These are phyloP conservation scores for Tricholoma bakamatsutake DNA, from an alignment of 768 basidiomycete species.

Conservation along the genomic window DNA sequence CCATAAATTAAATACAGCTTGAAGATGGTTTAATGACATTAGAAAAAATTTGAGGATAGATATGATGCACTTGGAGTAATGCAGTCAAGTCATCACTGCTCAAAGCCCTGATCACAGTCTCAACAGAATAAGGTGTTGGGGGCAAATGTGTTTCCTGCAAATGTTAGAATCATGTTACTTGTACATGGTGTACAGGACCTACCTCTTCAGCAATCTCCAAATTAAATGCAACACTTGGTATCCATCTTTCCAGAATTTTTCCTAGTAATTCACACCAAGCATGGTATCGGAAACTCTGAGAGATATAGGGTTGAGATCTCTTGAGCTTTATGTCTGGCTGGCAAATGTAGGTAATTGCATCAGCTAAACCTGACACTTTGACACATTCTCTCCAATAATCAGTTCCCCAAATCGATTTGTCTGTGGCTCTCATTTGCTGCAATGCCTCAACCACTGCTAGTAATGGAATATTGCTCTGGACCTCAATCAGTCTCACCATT, in stretches of 20 bases:
- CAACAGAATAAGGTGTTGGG: neutral
- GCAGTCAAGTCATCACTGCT: neutral
- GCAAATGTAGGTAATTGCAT: neutral
- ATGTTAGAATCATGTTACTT: neutral
- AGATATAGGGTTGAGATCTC: neutral
- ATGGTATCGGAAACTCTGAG: neutral
- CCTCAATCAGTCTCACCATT: neutral
- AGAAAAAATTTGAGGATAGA: conserved; percentile 2
- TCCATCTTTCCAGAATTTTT: neutral
- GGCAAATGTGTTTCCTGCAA: neutral
- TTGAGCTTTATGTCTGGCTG: neutral
- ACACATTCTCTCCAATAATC: neutral
- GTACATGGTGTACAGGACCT: neutral
- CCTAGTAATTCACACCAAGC: neutral
- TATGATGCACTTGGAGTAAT: conserved; percentile 1
- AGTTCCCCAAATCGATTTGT: neutral
- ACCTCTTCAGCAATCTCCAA: neutral
- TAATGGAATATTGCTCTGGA: neutral
- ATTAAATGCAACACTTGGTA: neutral
- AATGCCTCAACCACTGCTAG: neutral
- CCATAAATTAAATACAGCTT: conserved; percentile 1
- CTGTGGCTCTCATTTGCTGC: neutral
- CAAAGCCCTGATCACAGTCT: neutral
- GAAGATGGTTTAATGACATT: neutral
- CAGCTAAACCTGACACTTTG: neutral